Conservation (phyloP, 78 protist genomes). For the slime mould (Dictyostelium discoideum) region dicty_2.7 NC_007088.5:4805501-4806000, state of each 20-base stretch:
- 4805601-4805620: background rate
- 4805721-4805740: background rate
- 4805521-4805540: background rate
- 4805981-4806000: background rate
- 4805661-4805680: background rate
- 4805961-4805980: background rate
- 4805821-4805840: background rate
- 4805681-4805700: background rate
- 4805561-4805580: background rate
- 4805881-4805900: background rate
- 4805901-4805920: background rate
- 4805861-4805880: background rate
- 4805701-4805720: conserved; percentile 5
- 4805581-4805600: background rate
- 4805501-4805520: background rate
- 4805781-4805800: background rate
- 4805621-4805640: background rate
- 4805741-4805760: background rate
- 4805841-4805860: background rate
- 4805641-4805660: background rate
- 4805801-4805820: background rate
- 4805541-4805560: background rate
- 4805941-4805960: background rate
- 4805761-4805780: background rate
- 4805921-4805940: background rate